Base-by-base conservation (phyloP, 2,329 filamentous ascomycete genomes). In the Sordariomycetes sp. region DNA sequence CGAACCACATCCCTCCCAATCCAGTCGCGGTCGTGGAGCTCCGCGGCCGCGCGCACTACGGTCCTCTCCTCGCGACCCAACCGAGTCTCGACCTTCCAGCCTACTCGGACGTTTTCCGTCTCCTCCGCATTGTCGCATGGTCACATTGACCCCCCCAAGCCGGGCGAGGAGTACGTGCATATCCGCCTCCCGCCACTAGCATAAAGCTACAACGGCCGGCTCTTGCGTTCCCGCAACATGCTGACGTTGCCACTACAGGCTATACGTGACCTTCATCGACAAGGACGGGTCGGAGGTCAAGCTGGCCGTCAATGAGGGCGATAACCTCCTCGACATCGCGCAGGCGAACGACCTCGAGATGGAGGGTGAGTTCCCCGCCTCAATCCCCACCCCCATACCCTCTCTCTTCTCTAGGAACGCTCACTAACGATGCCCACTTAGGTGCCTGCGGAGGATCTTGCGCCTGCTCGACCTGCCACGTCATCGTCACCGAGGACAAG, bases 331-430 rank as follows among this genome's bases (percentile, higher is more conserved):
- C 57, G 92, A 97, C 66, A 92, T 99, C 66, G 94, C 92, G 24
- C 92, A 96, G 69, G 89, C 87, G 52, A 82, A 97, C 70, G 92
- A 97, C 67, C 76, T 99, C 50, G 94, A 99, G 70, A 97, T 99
- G 92, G 94, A 99, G 76, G 91, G 81, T 80, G 68, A 60, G 72
- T n/a, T 45, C 8, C n/a, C 39, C 64, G 55, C 12, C n/a, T 15
- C 32, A n/a, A 20, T 7, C 25, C 42, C 39, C 12, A 53, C 10
- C 35, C n/a, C 48, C 50, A 8, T 28, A 13, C 39, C 10, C 32
- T 17, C 32, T 15, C 32, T 25, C 48, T 34, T 15, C 36, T 24
- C 12, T 39, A 36, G n/a, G 53, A 51, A 3, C 45, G 25, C 12
- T 36, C 45, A n/a, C 55, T 50, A 53, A 20, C 34, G 36, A 54